A percentile compares a stretch with the other conserved stretches of the same genome.
Evolutionary conservation across 805 yeast genomes (phyloP).

Genomic region (Nakazawaea wyomingensis): DNA sequence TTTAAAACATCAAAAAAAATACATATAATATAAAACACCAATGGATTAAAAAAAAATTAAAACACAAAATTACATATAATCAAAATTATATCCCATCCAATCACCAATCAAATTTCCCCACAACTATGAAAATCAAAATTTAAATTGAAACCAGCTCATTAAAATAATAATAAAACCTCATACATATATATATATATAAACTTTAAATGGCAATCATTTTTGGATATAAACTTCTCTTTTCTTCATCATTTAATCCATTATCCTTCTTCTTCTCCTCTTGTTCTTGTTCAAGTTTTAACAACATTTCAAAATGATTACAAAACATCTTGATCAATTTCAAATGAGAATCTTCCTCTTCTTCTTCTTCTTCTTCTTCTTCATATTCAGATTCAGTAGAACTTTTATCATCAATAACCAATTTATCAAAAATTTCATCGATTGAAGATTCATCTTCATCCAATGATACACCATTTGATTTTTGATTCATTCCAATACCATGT

Average conservation of each 20-base stretch:
- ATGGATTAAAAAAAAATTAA: too few species aligned
- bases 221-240: conserved; percentile 7
- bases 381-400: not conserved
- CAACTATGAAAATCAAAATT: too few species aligned
- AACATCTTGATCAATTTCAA: conserved; percentile 7
- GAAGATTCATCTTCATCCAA: not conserved
- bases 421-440: conserved; percentile 2
- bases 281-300: not conserved
- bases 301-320: conserved; percentile 1
- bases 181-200: too few species aligned
- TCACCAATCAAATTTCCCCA: too few species aligned
- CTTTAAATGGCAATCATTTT: conserved; percentile 2
- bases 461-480: conserved; percentile 2
- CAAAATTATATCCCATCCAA: too few species aligned
- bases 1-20: too few species aligned
- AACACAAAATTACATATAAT: too few species aligned
- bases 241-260: too few species aligned
- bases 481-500: conserved; percentile 11
- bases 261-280: not conserved
- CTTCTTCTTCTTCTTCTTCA: not conserved
- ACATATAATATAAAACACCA: too few species aligned
- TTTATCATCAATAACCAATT: not conserved
- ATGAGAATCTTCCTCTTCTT: conserved; percentile 7
- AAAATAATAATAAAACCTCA: not conserved
- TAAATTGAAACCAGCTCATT: not conserved